Conservation (phyloP, 2,329 filamentous ascomycete genomes). For the Xylariales sp. region DNA sequence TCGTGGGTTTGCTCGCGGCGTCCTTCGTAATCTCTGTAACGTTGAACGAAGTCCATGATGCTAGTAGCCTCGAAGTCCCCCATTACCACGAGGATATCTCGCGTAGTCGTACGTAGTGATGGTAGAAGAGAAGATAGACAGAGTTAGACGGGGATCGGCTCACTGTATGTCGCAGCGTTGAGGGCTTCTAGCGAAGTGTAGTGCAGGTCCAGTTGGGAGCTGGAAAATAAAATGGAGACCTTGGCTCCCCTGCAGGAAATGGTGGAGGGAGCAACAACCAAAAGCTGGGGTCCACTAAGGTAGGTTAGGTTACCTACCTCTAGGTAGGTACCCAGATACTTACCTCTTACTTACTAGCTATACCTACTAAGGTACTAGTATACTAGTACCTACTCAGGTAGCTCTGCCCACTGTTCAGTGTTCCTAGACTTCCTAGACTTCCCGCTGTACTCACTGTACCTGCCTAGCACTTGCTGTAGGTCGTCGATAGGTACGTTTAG, state of each 20-base stretch:
- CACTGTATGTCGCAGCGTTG: constrained; percentile 19
- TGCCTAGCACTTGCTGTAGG: too few relatives aligned
- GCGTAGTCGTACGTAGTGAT: neutral
- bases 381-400: too few relatives aligned
- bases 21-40: constrained; percentile 58
- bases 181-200: constrained; percentile 15
- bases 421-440: too few relatives aligned
- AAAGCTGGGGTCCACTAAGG: constrained; percentile 23
- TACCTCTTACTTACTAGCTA: too few relatives aligned
- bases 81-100: constrained; percentile 30
- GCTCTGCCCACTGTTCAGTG: too few relatives aligned
- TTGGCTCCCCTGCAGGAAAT: constrained; percentile 26
- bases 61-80: constrained; percentile 46
- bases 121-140: neutral
- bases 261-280: constrained; percentile 12
- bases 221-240: constrained; percentile 42
- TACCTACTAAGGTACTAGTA: too few relatives aligned
- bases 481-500: too few relatives aligned
- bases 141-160: constrained; percentile 3
- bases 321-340: too few relatives aligned
- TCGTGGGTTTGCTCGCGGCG: constrained; percentile 57
- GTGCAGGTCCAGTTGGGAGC: constrained; percentile 27
- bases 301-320: neutral
- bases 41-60: constrained; percentile 60
- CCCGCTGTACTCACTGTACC: too few relatives aligned